Conservation (phyloP, 192 early-diverging fungal species). For the Phycomyces blakesleeanus region DNA sequence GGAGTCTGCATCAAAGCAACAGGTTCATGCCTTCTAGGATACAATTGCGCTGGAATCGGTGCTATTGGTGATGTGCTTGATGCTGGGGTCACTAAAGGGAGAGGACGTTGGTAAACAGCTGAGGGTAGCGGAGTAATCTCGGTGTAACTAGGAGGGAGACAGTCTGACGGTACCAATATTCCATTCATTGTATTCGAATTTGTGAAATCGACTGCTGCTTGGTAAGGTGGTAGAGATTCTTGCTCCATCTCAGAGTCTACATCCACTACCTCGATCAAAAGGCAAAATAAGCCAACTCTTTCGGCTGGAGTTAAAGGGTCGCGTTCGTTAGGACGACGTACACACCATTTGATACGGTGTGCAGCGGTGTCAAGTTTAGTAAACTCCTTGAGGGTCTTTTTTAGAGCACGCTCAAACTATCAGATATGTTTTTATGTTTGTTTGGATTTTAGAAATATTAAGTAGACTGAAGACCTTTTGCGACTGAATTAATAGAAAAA, state of each 20-base stretch:
- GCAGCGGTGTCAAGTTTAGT: constrained; percentile 9
- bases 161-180: background rate
- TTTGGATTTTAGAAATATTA: no score
- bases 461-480: no score
- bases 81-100: no score
- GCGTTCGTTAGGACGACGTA: background rate
- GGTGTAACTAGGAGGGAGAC: constrained; percentile 3
- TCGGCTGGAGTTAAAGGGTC: background rate
- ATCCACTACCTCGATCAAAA: constrained; percentile 11
- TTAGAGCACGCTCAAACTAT: constrained; percentile 12
- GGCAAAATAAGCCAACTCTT: background rate
- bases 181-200: constrained; percentile 1
- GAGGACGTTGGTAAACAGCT: no score
- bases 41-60: no score
- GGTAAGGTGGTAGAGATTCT: constrained; percentile 11
- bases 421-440: background rate
- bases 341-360: constrained; percentile 11
- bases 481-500: background rate
- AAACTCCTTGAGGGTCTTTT: constrained; percentile 1
- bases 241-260: constrained; percentile 1
- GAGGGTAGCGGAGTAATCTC: background rate
- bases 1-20: no score
- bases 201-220: background rate
- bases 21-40: no score
- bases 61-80: no score